Evolutionary conservation across 2,329 filamentous ascomycete genomes (phyloP).

Genomic region (Ceratocystis colombiana): DNA sequence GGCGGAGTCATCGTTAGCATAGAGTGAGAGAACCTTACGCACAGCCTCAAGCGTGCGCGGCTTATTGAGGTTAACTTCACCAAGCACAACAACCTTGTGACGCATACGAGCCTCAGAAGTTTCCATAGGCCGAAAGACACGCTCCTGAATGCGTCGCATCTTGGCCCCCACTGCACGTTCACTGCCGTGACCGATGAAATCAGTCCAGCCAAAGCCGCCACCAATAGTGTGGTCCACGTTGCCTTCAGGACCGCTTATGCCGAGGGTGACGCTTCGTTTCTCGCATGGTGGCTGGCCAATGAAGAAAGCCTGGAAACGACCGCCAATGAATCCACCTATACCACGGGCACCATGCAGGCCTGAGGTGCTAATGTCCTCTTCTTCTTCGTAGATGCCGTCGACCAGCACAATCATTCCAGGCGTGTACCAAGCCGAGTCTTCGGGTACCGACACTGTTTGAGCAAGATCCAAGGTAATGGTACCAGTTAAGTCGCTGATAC

Average conservation of each 20-base stretch:
- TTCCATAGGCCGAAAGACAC: conserved; percentile 45
- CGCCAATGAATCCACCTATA: conserved; percentile 83
- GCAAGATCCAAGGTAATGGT: conserved; percentile 76
- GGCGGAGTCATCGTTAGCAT: conserved; percentile 54
- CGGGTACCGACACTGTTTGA: conserved; percentile 70
- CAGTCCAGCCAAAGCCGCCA: conserved; percentile 90
- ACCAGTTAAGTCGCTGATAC: conserved; percentile 77
- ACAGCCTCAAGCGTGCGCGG: conserved; percentile 73
- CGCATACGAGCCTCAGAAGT: conserved; percentile 34
- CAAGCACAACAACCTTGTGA: conserved; percentile 60
- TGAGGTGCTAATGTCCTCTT: conserved; percentile 64
- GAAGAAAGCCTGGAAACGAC: conserved; percentile 80
- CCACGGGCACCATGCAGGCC: conserved; percentile 67
- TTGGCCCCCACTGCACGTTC: conserved; percentile 71
- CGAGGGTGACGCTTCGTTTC: conserved; percentile 67
- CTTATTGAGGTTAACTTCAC: conserved; percentile 77
- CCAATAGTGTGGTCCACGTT: conserved; percentile 53
- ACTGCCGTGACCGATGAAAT: conserved; percentile 85
- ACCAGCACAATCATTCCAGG: conserved; percentile 94
- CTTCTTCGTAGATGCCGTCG: conserved; percentile 94
- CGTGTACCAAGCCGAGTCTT: conserved; percentile 81
- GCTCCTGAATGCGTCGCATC: conserved; percentile 71
- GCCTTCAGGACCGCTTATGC: conserved; percentile 52
- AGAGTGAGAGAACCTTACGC: conserved; percentile 64
- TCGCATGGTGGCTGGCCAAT: conserved; percentile 89